phyloP scores from a whole-genome alignment of 495 filamentous ascomycete genomes.

The Podospora pseudocomata region DNA sequence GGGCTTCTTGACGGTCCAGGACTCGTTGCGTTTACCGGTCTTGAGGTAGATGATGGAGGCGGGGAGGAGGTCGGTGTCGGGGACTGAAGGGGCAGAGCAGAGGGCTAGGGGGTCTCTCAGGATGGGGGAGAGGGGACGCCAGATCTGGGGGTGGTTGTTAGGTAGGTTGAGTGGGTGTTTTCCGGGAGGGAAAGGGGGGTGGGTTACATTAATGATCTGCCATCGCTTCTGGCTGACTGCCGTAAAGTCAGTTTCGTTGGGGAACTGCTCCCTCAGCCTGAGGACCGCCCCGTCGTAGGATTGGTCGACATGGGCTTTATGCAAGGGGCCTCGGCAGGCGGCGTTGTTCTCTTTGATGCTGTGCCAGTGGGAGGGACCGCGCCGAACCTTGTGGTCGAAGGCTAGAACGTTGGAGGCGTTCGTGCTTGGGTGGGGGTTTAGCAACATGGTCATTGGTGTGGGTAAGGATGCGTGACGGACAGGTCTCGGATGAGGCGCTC shows the following conservation, averaged over 20 bases:
- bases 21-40: conserved; percentile 54
- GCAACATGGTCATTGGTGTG: background rate
- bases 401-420: conserved; percentile 59
- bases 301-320: conserved; percentile 69
- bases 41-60: conserved; percentile 66
- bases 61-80: conserved; percentile 62
- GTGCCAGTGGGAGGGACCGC: conserved; percentile 42
- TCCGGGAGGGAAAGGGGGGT: background rate
- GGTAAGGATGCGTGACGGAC: conserved; percentile 32
- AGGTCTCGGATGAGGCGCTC: conserved; percentile 56
- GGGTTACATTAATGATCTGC: background rate
- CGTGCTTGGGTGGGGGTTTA: conserved; percentile 43
- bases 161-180: background rate
- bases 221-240: background rate
- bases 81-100: conserved; percentile 56
- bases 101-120: conserved; percentile 59
- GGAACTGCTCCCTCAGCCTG: conserved; percentile 54
- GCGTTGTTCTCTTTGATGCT: conserved; percentile 29
- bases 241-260: conserved; percentile 43
- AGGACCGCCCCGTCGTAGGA: conserved; percentile 57
- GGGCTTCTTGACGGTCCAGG: conserved; percentile 55
- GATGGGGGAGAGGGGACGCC: conserved; percentile 66
- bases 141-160: background rate
- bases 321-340: conserved; percentile 55
- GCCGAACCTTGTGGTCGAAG: conserved; percentile 71